Conservation (phyloP, 2,329 filamentous ascomycete genomes). For the Penicillium sp. region DNA sequence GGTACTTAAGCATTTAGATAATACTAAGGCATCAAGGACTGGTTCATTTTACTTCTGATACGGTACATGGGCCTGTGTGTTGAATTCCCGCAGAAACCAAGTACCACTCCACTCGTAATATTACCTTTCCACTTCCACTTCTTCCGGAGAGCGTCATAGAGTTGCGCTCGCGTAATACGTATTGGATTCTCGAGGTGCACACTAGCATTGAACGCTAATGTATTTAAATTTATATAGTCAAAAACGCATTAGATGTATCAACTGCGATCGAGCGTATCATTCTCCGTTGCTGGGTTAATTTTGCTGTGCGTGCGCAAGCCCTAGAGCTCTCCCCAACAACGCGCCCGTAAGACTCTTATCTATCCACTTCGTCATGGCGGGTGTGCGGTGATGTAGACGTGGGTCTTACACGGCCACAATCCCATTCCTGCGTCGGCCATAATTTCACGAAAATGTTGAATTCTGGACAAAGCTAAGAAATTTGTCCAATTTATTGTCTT, state of each 20-base stretch:
- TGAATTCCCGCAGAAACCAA: neutral
- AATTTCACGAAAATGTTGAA: neutral
- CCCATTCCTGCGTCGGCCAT: neutral
- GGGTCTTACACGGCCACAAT: slow-evolving; percentile 18
- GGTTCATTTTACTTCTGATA: neutral
- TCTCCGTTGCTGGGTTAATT: neutral
- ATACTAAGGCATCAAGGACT: neutral
- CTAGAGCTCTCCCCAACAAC: neutral
- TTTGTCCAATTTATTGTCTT: neutral
- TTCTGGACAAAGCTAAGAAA: neutral
- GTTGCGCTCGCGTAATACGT: slow-evolving; percentile 2
- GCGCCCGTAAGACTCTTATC: slow-evolving; percentile 2
- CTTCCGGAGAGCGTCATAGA: slow-evolving; percentile 21
- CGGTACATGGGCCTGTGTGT: neutral
- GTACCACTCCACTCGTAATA: slow-evolving; percentile 13
- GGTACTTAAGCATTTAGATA: neutral
- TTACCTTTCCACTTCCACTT: slow-evolving; percentile 8
- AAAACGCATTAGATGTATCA: neutral
- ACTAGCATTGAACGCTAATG: neutral
- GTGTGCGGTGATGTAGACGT: slow-evolving; percentile 16
- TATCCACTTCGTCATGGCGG: slow-evolving; percentile 14
- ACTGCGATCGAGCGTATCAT: neutral
- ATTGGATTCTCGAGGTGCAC: neutral
- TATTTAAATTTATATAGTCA: neutral
- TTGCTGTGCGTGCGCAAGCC: neutral